Evolutionary conservation across 139 green algal species (phyloP).

Genomic region (Nannochloris sp.): DNA sequence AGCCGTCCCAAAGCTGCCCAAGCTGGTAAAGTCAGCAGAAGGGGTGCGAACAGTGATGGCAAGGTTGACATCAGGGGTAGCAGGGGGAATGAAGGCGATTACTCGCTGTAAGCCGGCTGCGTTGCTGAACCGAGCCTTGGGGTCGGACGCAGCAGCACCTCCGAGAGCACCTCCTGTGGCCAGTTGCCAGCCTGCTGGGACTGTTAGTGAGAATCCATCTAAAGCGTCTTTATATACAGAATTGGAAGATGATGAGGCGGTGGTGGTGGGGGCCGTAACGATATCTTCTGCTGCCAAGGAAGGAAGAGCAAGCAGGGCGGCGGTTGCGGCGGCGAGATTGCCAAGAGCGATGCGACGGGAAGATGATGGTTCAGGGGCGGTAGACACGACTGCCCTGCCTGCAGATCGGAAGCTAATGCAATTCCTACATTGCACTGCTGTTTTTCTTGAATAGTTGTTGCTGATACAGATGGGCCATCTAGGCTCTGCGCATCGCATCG

Average conservation of each 20-base stretch:
- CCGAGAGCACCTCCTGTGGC: background rate
- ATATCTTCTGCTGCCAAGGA: background rate
- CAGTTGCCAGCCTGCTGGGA: background rate
- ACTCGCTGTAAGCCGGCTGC: slow-evolving; percentile 19
- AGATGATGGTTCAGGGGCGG: background rate
- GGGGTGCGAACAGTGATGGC: slow-evolving; percentile 5
- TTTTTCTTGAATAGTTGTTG: too few relatives aligned
- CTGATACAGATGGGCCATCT: too few relatives aligned
- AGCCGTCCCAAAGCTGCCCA: slow-evolving; percentile 16
- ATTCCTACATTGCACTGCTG: too few relatives aligned
- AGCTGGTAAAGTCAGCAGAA: slow-evolving; percentile 15
- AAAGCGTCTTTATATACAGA: slow-evolving; percentile 4
- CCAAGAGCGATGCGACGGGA: background rate
- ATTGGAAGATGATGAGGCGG: background rate
- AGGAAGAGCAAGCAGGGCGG: background rate
- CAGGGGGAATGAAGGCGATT: slow-evolving; percentile 13
- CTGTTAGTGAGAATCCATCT: background rate
- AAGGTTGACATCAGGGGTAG: slow-evolving; percentile 11
- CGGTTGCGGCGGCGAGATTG: background rate
- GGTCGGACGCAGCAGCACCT: background rate
- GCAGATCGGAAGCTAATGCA: too few relatives aligned
- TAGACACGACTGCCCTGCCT: too few relatives aligned
- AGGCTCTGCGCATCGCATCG: too few relatives aligned
- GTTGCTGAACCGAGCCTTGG: slow-evolving; percentile 19
- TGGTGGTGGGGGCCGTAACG: background rate